Conservation (phyloP, 495 filamentous ascomycete species). For the Penicillium paradoxum region DNA sequence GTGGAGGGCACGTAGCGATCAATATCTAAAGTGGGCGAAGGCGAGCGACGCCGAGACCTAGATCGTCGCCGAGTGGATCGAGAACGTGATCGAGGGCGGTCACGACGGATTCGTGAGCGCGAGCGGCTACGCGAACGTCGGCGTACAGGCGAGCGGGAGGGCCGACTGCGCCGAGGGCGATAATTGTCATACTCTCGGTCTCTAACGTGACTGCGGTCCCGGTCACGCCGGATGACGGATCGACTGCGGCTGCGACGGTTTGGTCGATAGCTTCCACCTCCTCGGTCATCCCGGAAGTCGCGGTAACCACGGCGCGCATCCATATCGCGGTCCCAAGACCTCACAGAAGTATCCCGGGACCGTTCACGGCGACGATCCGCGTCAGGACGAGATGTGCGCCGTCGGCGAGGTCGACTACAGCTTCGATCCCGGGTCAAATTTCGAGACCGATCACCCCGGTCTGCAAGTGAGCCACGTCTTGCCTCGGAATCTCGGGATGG, state of each 20-base stretch:
- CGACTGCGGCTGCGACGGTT: constrained; percentile 37
- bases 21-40: constrained; percentile 39
- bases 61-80: constrained; percentile 18
- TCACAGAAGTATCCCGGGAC: constrained; percentile 32
- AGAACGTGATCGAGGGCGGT: constrained; percentile 16
- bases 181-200: constrained; percentile 26
- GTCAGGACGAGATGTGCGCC: constrained; percentile 31
- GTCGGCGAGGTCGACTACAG: constrained; percentile 31
- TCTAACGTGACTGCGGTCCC: constrained; percentile 30
- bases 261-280: constrained; percentile 35
- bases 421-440: constrained; percentile 26
- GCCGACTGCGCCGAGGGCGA: constrained; percentile 23
- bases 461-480: constrained; percentile 29
- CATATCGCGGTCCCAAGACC: constrained; percentile 33
- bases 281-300: constrained; percentile 32
- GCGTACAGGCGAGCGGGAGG: constrained; percentile 22
- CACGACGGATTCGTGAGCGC: constrained; percentile 16
- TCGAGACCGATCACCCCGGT: constrained; percentile 26
- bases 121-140: constrained; percentile 15
- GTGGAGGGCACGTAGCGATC: constrained; percentile 48
- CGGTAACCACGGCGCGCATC: constrained; percentile 32
- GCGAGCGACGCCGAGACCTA: constrained; percentile 27
- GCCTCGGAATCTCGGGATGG: constrained; percentile 23
- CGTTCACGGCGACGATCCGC: constrained; percentile 29
- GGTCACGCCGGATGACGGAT: constrained; percentile 28